Evolutionary conservation across 192 early-diverging fungal species (phyloP).

Genomic region (Gonapodya sp.): DNA sequence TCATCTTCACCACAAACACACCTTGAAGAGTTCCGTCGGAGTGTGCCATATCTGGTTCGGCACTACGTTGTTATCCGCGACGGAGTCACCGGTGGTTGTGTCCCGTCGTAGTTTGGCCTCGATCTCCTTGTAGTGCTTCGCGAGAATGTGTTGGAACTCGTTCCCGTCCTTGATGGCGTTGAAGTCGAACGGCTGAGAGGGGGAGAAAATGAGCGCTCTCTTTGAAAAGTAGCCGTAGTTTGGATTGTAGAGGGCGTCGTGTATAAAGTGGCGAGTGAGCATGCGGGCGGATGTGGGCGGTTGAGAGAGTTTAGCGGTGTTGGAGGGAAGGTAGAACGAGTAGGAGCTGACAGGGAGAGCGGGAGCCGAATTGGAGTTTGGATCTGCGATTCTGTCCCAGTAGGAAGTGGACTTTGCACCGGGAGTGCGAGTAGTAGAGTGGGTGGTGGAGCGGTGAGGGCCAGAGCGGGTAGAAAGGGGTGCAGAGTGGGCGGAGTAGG

Average conservation of each 20-base stretch:
- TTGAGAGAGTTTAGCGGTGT: background rate
- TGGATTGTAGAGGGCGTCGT: conserved; percentile 92
- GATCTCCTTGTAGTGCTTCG: conserved; percentile 66
- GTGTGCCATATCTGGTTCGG: conserved; percentile 96
- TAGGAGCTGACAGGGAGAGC: too few relatives aligned
- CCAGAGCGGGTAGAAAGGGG: too few relatives aligned
- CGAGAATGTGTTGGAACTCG: conserved; percentile 63
- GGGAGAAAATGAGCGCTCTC: conserved; percentile 75
- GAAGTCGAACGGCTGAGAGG: conserved; percentile 53
- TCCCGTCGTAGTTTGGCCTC: conserved; percentile 54
- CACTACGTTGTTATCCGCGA: conserved; percentile 27
- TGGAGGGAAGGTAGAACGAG: too few relatives aligned
- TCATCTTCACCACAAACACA: conserved; percentile 16
- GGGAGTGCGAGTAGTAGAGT: too few relatives aligned
- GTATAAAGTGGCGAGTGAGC: conserved; percentile 83
- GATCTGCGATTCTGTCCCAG: too few relatives aligned
- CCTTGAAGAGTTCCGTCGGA: conserved; percentile 88
- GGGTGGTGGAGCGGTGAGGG: too few relatives aligned
- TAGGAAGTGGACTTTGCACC: too few relatives aligned
- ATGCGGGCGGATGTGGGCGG: conserved; percentile 24
- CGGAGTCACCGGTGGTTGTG: conserved; percentile 19
- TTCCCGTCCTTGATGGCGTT: conserved; percentile 52
- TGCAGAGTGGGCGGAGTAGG: too few relatives aligned
- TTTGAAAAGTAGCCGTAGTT: conserved; percentile 96
- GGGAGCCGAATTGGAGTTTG: too few relatives aligned